Base-by-base conservation (phyloP, 108 stramenopile genomes). In the Asterionellopsis glacialis region DNA sequence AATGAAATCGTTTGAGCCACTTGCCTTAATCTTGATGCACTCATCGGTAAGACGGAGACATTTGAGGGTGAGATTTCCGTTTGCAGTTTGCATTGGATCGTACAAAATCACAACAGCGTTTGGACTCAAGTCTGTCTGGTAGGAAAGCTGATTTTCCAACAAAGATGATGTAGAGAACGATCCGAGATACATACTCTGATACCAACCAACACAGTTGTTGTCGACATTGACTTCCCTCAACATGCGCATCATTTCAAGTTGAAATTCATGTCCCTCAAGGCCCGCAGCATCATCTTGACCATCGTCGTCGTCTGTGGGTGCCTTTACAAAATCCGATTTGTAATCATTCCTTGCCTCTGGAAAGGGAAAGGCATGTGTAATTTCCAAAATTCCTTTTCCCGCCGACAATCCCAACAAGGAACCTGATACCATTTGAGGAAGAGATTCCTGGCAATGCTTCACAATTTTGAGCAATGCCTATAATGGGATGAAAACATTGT, bases 171-270 rank as follows among this genome's bases (percentile, higher is more conserved):
- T 95, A 55, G 95, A 97, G 73, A 92, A 93, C 11, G 95, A 78
- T 14, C 97, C 97, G n/a, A 97, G 75, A 65, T 94, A 95, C 82
- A 93, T 96, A 65, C 88, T 88, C 61, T 96, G 95, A 79, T 99
- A 99, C 96, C 96, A 99, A n/a, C 98, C 98, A 45, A 98, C 97
- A 64, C 91, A 93, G 77, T 97, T 99, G 74, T 93, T 95, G 68
- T 99, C 98, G 33, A 98, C 91, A 65, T 98, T 98, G 61, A 98
- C 95, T 82, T 96, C 95, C 48, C 91, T 74, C 11, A 98, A 80
- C 97, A 98, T 97, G 69, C 94, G 91, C 96, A 98, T 97, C 97
- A 98, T 98, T 73, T 98, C 95, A 28, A 95, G 63, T 69, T 97
- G 95, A 64, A 88, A 98, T 54, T 85, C 89, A 58, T 88, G 79